Evolutionary conservation across 495 filamentous ascomycete genomes (phyloP).

Genomic region (Thozetella sp.): DNA sequence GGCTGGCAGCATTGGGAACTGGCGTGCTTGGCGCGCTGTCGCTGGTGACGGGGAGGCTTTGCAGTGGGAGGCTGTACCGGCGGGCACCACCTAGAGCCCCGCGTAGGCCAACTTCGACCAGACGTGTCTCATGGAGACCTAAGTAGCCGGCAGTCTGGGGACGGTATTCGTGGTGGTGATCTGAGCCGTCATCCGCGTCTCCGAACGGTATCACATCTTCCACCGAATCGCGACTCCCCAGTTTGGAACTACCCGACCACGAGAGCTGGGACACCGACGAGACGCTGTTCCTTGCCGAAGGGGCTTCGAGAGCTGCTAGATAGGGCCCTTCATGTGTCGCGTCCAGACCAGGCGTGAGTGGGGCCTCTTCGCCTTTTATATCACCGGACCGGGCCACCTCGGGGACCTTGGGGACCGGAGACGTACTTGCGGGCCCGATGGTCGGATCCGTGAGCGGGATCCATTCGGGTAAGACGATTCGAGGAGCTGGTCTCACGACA

Average conservation of each 20-base stretch:
- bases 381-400: background rate
- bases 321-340: background rate
- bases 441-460: background rate
- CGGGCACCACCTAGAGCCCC: constrained; percentile 25
- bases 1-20: background rate
- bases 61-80: constrained; percentile 18
- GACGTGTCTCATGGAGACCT: constrained; percentile 34
- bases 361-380: background rate
- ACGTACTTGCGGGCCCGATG: background rate
- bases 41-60: constrained; percentile 15
- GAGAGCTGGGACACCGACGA: background rate
- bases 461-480: background rate
- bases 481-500: background rate
- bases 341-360: background rate
- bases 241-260: background rate
- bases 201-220: constrained; percentile 9
- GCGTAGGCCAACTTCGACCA: constrained; percentile 30
- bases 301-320: background rate
- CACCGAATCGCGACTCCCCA: constrained; percentile 13
- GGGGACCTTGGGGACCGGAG: background rate
- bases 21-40: constrained; percentile 9
- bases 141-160: constrained; percentile 41
- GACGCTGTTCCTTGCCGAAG: constrained; percentile 1
- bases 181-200: constrained; percentile 2
- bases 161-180: constrained; percentile 5